phyloP scores from a whole-genome alignment of 2,329 filamentous ascomycete genomes.

The Aspergillus sp. region DNA sequence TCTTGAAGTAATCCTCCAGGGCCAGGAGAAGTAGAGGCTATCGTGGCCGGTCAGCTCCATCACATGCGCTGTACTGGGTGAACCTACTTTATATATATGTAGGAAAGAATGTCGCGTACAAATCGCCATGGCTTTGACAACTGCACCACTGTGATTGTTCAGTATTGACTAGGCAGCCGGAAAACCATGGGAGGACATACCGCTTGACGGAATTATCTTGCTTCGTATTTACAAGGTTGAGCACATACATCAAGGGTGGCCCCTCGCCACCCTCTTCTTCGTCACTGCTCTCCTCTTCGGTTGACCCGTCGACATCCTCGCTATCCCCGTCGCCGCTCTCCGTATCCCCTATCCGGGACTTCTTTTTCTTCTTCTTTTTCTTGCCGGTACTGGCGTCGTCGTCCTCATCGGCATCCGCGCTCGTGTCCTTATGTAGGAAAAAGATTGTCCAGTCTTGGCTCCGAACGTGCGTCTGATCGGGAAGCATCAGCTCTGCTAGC shows the following conservation, averaged over 20 bases:
- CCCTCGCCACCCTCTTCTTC: constrained; percentile 75
- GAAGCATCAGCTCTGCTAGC: constrained; percentile 97
- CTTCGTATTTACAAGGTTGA: constrained; percentile 98
- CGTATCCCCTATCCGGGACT: constrained; percentile 46
- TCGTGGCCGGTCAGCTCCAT: constrained; percentile 19
- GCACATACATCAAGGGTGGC: constrained; percentile 90
- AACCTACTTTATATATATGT: constrained; percentile 89
- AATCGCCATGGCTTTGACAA: constrained; percentile 98
- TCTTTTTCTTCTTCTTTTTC: constrained; percentile 48
- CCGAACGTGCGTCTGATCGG: constrained; percentile 90
- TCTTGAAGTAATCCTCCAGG: constrained; percentile 95
- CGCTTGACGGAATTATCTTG: constrained; percentile 87
- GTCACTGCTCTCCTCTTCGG: constrained; percentile 50
- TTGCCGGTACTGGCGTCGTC: constrained; percentile 54
- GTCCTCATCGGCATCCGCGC: constrained; percentile 76
- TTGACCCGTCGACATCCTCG: constrained; percentile 51
- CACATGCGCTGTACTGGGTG: neutral
- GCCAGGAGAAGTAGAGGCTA: constrained; percentile 86
- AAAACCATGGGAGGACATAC: constrained; percentile 38
- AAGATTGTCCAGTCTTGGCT: constrained; percentile 99
- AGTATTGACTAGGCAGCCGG: neutral
- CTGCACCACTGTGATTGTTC: constrained; percentile 66
- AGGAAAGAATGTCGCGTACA: constrained; percentile 96
- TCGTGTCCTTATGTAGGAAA: constrained; percentile 94
- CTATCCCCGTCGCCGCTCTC: constrained; percentile 51